Conservation (phyloP, 768 basidiomycete species). For the Sistotremastrum suecicum region DNA sequence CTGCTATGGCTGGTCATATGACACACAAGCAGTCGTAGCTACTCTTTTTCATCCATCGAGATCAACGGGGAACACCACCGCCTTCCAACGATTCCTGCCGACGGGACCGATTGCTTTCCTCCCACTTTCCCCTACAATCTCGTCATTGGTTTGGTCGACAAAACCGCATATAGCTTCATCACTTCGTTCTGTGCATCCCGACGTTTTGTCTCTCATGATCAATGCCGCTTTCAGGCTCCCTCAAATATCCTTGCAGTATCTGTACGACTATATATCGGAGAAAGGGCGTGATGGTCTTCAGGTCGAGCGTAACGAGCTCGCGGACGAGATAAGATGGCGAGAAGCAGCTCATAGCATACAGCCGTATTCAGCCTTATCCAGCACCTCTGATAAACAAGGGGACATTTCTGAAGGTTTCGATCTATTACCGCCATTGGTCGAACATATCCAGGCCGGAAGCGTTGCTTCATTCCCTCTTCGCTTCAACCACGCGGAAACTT, state of each 20-base stretch:
- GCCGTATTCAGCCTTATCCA: constrained; percentile 47
- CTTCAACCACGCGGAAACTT: constrained; percentile 74
- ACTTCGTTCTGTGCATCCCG: constrained; percentile 49
- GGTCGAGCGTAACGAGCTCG: constrained; percentile 34
- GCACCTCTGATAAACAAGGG: constrained; percentile 25
- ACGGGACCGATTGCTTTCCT: constrained; percentile 94
- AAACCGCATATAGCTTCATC: constrained; percentile 60
- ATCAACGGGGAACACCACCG: constrained; percentile 57
- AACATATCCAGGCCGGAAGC: constrained; percentile 52
- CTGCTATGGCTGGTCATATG: constrained; percentile 86
- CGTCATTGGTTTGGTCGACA: constrained; percentile 94
- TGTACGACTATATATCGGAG: constrained; percentile 48
- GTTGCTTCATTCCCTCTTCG: constrained; percentile 84
- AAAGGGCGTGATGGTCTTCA: constrained; percentile 29
- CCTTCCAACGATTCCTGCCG: constrained; percentile 89
- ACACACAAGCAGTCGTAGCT: constrained; percentile 80
- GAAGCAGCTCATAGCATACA: constrained; percentile 59
- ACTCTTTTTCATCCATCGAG: constrained; percentile 67
- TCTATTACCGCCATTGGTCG: constrained; percentile 60
- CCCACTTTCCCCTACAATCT: constrained; percentile 62
- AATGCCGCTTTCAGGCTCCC: constrained; percentile 88
- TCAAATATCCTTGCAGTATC: constrained; percentile 52
- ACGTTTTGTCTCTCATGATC: constrained; percentile 57
- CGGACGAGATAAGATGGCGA: constrained; percentile 55
- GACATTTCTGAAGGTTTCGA: constrained; percentile 51